Conservation (phyloP, 2,329 filamentous ascomycete genomes). For the Aspergillus transmontanensis region DNA sequence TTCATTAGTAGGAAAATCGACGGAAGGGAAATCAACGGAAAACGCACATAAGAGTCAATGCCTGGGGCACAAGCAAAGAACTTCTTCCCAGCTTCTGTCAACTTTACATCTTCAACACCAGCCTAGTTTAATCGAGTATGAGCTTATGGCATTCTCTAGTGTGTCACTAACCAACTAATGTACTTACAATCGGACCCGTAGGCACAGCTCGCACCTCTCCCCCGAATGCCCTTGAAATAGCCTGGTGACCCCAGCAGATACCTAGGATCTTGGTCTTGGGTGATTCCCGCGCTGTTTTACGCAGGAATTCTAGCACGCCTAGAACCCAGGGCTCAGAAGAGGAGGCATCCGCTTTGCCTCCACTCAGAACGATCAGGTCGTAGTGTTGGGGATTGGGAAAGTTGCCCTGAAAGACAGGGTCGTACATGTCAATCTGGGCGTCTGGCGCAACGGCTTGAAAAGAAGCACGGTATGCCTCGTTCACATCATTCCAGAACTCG, state of each 20-base stretch:
- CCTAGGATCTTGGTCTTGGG: conserved; percentile 40
- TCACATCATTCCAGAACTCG: conserved; percentile 13
- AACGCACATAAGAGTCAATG: not conserved
- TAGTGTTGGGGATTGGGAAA: conserved; percentile 43
- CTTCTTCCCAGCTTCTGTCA: conserved; percentile 41
- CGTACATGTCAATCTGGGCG: conserved; percentile 26
- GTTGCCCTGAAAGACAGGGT: conserved; percentile 25
- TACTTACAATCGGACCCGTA: conserved; percentile 14
- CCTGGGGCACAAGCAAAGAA: conserved; percentile 36
- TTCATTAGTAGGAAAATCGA: conserved; percentile 4
- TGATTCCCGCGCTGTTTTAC: conserved; percentile 29
- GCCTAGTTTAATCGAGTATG: conserved; percentile 28
- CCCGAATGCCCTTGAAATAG: conserved; percentile 36
- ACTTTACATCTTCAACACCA: conserved; percentile 29
- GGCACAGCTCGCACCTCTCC: conserved; percentile 43
- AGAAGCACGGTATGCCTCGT: conserved; percentile 3
- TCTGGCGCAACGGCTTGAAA: conserved; percentile 2
- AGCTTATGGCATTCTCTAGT: conserved; percentile 3
- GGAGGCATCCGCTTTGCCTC: conserved; percentile 40
- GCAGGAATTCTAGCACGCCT: conserved; percentile 45
- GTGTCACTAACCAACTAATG: conserved; percentile 4
- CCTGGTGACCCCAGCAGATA: conserved; percentile 52
- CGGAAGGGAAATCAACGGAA: too few species aligned
- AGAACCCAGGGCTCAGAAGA: conserved; percentile 47
- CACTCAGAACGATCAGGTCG: conserved; percentile 49